Evolutionary conservation across 2,329 filamentous ascomycete species (phyloP).

Genomic region (Claviceps capensis): DNA sequence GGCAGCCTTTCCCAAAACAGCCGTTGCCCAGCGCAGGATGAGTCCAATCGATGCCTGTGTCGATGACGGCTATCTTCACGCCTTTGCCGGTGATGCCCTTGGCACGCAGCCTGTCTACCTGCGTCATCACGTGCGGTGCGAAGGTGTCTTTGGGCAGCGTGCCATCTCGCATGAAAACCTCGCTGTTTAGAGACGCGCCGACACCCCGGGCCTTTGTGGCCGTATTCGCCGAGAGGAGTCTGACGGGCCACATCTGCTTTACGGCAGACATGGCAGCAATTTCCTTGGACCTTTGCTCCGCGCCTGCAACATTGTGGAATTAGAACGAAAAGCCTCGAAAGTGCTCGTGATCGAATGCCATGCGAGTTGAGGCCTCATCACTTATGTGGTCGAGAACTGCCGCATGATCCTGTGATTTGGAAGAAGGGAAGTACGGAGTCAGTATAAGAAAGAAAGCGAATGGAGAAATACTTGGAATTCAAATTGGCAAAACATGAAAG

Average conservation of each 20-base stretch:
- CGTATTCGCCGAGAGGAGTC: conserved; percentile 26
- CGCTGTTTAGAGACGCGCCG: conserved; percentile 2
- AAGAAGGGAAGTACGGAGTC: too few species aligned
- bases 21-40: conserved; percentile 42
- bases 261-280: conserved; percentile 29
- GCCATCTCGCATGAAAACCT: conserved; percentile 10
- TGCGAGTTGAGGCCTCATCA: conserved; percentile 25
- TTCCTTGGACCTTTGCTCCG: conserved; percentile 26
- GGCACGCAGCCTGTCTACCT: conserved; percentile 38
- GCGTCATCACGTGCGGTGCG: conserved; percentile 39
- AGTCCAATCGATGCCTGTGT: conserved; percentile 45
- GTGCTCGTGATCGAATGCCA: conserved; percentile 34
- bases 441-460: too few species aligned
- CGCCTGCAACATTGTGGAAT: conserved; percentile 30
- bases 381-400: conserved; percentile 1
- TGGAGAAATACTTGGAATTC: not conserved
- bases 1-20: conserved; percentile 30
- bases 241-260: conserved; percentile 36
- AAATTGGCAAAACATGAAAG: not conserved
- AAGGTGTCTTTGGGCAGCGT: conserved; percentile 21
- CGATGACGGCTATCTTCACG: conserved; percentile 38
- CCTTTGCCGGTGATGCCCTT: conserved; percentile 36
- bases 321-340: conserved; percentile 42
- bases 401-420: conserved; percentile 1
- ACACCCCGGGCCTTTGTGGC: conserved; percentile 31